These are phyloP conservation scores for Cutaneotrichosporon sp. DNA, from an alignment of 1,284 basidiomycete species.

Conservation along the genomic window DNA sequence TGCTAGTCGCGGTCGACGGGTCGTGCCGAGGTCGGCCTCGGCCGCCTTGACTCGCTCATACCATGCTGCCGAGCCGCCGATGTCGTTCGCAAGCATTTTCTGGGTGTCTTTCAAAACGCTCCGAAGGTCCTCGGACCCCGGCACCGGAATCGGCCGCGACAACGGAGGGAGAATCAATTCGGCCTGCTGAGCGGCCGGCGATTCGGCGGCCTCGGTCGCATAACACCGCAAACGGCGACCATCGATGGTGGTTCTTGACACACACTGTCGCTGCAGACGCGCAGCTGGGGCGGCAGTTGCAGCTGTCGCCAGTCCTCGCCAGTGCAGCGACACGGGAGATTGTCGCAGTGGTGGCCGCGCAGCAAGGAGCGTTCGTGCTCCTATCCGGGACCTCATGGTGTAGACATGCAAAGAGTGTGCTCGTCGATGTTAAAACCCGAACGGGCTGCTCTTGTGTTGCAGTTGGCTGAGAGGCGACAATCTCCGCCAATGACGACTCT, in stretches of 20 bases:
- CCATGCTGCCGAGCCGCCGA: slow-evolving; percentile 40
- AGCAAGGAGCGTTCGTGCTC: neutral
- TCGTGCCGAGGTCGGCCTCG: slow-evolving; percentile 14
- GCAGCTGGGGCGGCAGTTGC: too few relatives aligned
- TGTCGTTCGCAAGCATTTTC: slow-evolving; percentile 28
- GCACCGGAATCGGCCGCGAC: neutral
- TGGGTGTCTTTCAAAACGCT: neutral
- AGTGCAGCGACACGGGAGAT: too few relatives aligned
- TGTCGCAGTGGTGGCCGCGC: neutral
- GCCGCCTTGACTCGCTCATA: slow-evolving; percentile 20
- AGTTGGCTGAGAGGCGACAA: too few relatives aligned
- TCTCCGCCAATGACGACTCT: too few relatives aligned
- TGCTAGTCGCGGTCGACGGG: slow-evolving; percentile 24
- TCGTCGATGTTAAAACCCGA: too few relatives aligned
- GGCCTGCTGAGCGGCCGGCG: neutral
- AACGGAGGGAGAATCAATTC: neutral
- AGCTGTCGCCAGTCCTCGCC: too few relatives aligned
- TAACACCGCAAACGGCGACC: neutral
- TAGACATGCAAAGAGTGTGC: neutral
- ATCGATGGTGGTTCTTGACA: neutral
- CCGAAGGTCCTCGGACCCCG: neutral
- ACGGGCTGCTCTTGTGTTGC: too few relatives aligned
- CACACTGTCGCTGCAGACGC: neutral
- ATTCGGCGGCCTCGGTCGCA: neutral
- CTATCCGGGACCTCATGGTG: slow-evolving; percentile 3